A percentile compares a stretch with the other conserved stretches of the same genome.
These are phyloP conservation scores for Fraxinus greggii DNA, from an alignment of 305 asterid genomes.

Conservation along the genomic window DNA sequence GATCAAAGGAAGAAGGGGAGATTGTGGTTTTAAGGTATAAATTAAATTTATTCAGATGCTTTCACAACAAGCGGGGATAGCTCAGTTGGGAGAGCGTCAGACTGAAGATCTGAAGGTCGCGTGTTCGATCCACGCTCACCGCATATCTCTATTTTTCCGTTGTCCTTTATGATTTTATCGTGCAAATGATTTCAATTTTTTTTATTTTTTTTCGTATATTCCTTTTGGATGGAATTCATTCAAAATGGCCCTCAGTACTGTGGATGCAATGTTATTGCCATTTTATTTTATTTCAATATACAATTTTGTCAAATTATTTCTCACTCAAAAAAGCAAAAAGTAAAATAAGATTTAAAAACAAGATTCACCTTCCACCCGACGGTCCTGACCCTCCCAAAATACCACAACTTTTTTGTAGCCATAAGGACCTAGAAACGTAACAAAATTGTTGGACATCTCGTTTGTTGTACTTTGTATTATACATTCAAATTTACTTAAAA, in stretches of 20 bases:
- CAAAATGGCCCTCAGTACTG: no score
- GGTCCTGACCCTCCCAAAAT: neutral
- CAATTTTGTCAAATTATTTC: neutral
- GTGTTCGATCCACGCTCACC: constrained; percentile 97
- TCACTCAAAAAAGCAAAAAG: neutral
- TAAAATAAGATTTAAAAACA: no score
- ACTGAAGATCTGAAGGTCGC: constrained; percentile 91
- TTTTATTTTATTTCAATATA: no score
- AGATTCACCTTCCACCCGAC: no score
- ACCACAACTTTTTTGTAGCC: neutral
- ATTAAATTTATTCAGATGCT: neutral
- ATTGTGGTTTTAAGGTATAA: neutral
- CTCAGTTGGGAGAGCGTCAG: constrained; percentile 99
- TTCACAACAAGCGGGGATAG: constrained; percentile 58
- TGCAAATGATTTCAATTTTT: no score
- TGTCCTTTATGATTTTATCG: neutral
- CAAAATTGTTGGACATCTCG: neutral
- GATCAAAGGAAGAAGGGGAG: neutral
- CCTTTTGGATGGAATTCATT: no score
- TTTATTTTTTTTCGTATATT: no score
- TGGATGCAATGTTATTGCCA: no score
- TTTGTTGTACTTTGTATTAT: neutral
- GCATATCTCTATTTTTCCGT: constrained; percentile 15
- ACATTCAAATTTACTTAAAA: neutral
- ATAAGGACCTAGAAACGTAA: neutral